Base-by-base conservation (phyloP, 2,329 filamentous ascomycete species). In the Trichoderma sp. region DNA sequence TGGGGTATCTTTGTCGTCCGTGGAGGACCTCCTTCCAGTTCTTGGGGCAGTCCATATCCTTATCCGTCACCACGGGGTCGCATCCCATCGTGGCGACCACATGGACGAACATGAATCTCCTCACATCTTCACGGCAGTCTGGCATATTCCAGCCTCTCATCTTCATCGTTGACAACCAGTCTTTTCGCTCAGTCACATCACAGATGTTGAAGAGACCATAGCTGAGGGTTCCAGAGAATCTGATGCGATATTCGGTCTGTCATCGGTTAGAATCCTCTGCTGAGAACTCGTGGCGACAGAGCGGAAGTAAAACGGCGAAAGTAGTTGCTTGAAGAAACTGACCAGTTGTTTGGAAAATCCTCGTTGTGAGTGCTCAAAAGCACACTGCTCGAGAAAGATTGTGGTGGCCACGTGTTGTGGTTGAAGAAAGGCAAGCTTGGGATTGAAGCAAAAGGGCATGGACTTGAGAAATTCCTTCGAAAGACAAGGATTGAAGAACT, bases 171-270 rank as follows among this genome's bases (percentile, higher is more conserved):
- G 86, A 79, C 73, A 82, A 75, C 76, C 85, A 81, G 75, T 85
- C 77, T 75, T 83, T 77, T 21, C 78, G 76, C 52, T 84, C 83
- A 54, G 77, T 77, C 13, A 84, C 81, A 26, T 82, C 77, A 16
- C 87, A 84, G 16, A 88, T 90, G 72, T 91, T 91, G 82, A 95
- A 97, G 67, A 97, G 81, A 32, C 94, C 94, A 64, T 94, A 83
- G 77, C 88, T 91, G 67, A 97, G 86, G 75, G 94, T 91, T 8
- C 75, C 75, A 16, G 76, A 77, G 69, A 74, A 78, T 26, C 74
- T 70, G 55, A 77, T 74, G 26, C 76, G 76, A 69, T 77, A 77
- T 66, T 78, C 77, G 54, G 78, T 73, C 77, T 78, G 32, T 14
- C 37, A 28, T 60, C 55, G 21, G n/a, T 70, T 34, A 69, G 63